A percentile compares a stretch with the other conserved stretches of the same genome.
phyloP scores from a whole-genome alignment of 208 protist genomes.

The Trichomonas gallinae region DNA sequence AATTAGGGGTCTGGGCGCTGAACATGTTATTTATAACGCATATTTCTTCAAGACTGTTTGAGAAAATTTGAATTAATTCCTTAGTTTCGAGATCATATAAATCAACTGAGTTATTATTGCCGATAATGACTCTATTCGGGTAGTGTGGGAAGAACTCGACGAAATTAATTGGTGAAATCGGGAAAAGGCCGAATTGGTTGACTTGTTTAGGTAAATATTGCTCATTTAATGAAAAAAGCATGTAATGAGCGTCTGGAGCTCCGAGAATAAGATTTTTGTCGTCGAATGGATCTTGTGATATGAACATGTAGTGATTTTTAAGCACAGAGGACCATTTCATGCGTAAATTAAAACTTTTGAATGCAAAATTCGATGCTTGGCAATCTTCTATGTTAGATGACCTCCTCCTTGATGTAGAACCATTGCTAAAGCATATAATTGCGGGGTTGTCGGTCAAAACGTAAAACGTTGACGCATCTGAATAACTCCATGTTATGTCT shows the following conservation, averaged over 20 bases:
- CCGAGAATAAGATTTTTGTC: background rate
- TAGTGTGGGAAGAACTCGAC: background rate
- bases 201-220: background rate
- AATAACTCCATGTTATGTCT: background rate
- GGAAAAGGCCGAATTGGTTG: background rate
- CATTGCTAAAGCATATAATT: background rate
- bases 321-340: background rate
- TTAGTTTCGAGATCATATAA: background rate
- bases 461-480: background rate
- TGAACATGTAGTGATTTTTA: background rate
- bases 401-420: background rate
- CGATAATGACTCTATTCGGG: background rate
- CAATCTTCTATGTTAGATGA: background rate
- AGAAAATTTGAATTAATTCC: background rate
- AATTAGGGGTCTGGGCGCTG: background rate
- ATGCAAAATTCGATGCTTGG: background rate
- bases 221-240: background rate
- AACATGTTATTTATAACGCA: background rate
- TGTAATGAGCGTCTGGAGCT: background rate
- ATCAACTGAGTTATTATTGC: background rate
- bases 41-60: background rate
- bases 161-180: background rate
- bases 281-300: background rate
- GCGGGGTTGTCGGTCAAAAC: background rate
- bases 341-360: background rate